Conservation (phyloP, 768 basidiomycete genomes). For the Psilocybe azurescens region DNA sequence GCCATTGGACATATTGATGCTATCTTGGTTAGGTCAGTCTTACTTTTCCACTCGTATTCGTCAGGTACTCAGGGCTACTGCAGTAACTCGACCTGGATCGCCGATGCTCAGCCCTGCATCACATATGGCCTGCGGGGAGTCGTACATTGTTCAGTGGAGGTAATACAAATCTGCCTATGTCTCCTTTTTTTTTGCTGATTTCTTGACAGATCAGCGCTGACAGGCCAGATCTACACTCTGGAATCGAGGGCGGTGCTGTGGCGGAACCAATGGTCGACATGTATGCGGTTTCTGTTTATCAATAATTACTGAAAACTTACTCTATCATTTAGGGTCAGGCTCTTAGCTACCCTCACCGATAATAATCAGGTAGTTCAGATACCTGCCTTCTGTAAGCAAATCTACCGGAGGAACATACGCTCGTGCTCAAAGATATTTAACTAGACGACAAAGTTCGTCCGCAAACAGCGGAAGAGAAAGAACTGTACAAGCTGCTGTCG, state of each 20-base stretch:
- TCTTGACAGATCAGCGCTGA: constrained; percentile 66
- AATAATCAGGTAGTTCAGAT: constrained; percentile 65
- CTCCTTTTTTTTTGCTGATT: background rate
- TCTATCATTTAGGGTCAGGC: constrained; percentile 60
- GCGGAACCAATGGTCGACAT: constrained; percentile 95
- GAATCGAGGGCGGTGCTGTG: constrained; percentile 89
- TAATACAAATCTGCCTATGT: constrained; percentile 27
- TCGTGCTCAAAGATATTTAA: background rate
- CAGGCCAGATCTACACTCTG: constrained; percentile 88
- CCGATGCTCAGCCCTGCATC: constrained; percentile 89
- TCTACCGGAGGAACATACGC: background rate
- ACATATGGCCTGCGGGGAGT: constrained; percentile 96
- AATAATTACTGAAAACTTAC: background rate
- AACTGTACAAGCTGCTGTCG: constrained; percentile 72
- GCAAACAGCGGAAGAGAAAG: constrained; percentile 68
- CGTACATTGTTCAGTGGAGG: constrained; percentile 84
- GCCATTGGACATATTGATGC: constrained; percentile 87
- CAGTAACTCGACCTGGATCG: constrained; percentile 97
- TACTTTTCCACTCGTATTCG: background rate
- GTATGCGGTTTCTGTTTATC: constrained; percentile 43
- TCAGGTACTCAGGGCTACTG: background rate
- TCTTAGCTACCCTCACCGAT: constrained; percentile 75
- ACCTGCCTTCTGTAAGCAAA: constrained; percentile 79
- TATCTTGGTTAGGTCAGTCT: constrained; percentile 78
- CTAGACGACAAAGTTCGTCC: constrained; percentile 80